Evolutionary conservation across 208 protist genomes (phyloP).

Genomic region (Endotrypanum monterogeii): DNA sequence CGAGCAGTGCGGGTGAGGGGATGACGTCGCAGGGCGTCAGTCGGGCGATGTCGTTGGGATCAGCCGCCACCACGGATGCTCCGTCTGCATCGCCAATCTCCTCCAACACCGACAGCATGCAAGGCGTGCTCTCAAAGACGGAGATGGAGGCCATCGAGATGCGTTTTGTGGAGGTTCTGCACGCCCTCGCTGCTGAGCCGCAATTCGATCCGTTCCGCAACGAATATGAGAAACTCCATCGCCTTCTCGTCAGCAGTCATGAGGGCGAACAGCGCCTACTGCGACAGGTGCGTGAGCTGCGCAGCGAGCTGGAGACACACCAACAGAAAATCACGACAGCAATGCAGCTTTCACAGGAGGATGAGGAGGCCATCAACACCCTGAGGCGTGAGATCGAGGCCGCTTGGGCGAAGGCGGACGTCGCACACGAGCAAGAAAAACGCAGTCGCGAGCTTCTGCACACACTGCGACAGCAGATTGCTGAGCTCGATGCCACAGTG

Average conservation of each 20-base stretch:
- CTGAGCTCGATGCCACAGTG: conserved; percentile 92
- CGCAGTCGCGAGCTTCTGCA: conserved; percentile 95
- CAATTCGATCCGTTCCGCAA: conserved; percentile 94
- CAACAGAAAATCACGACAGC: conserved; percentile 96
- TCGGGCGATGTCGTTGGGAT: neutral
- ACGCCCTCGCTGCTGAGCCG: conserved; percentile 93
- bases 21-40: no score
- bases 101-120: neutral
- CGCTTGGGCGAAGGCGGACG: conserved; percentile 98
- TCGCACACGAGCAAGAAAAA: conserved; percentile 96
- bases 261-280: conserved; percentile 97
- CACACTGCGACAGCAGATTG: conserved; percentile 94
- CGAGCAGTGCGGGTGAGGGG: no score
- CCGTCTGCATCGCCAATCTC: neutral
- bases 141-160: conserved; percentile 94
- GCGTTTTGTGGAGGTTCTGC: conserved; percentile 94
- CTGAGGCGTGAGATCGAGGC: conserved; percentile 96
- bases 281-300: conserved; percentile 93
- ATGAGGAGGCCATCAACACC: conserved; percentile 94
- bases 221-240: conserved; percentile 98
- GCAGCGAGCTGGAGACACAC: conserved; percentile 95
- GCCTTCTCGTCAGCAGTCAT: conserved; percentile 96
- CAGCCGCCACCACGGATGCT: neutral
- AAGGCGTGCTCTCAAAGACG: conserved; percentile 37
- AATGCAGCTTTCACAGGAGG: conserved; percentile 95